Evolutionary conservation across 768 basidiomycete species (phyloP).

Genomic region (Lepiota subincarnata): DNA sequence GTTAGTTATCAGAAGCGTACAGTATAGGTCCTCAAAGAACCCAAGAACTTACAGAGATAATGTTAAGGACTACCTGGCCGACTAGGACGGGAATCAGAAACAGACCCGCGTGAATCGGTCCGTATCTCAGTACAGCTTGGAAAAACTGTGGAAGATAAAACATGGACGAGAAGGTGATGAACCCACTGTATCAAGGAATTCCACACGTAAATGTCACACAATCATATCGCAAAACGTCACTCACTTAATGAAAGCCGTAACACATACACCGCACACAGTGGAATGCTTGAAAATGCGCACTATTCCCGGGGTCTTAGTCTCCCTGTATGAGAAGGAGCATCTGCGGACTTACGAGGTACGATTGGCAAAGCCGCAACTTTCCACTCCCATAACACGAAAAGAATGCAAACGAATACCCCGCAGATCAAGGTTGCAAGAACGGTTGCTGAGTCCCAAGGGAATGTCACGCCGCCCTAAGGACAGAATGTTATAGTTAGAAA

Average conservation of each 20-base stretch:
- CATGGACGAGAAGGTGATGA: slow-evolving; percentile 58
- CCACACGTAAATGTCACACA: neutral
- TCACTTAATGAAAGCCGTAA: slow-evolving; percentile 66
- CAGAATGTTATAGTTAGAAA: neutral
- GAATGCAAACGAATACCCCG: slow-evolving; percentile 44
- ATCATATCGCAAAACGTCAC: slow-evolving; percentile 11
- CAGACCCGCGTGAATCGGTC: slow-evolving; percentile 52
- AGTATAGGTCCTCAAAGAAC: neutral
- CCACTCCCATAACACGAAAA: slow-evolving; percentile 75
- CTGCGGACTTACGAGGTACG: slow-evolving; percentile 52
- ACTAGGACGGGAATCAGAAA: slow-evolving; percentile 69
- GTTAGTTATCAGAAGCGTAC: neutral
- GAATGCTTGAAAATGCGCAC: slow-evolving; percentile 69
- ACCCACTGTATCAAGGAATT: slow-evolving; percentile 35
- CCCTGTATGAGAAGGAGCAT: neutral
- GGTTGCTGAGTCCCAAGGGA: slow-evolving; percentile 65
- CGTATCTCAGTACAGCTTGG: slow-evolving; percentile 65
- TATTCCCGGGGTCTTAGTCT: slow-evolving; percentile 18
- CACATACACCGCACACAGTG: slow-evolving; percentile 66
- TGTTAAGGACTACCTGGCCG: slow-evolving; percentile 57
- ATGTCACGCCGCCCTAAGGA: slow-evolving; percentile 62
- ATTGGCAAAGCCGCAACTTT: slow-evolving; percentile 67
- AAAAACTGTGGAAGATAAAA: slow-evolving; percentile 77
- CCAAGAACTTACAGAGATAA: slow-evolving; percentile 39
- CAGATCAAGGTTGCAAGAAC: slow-evolving; percentile 58